Evolutionary conservation across 345 rosid species (phyloP), one percentile per base, ranked within the genome.

Genomic region (Rhodamnia argentea): DNA sequence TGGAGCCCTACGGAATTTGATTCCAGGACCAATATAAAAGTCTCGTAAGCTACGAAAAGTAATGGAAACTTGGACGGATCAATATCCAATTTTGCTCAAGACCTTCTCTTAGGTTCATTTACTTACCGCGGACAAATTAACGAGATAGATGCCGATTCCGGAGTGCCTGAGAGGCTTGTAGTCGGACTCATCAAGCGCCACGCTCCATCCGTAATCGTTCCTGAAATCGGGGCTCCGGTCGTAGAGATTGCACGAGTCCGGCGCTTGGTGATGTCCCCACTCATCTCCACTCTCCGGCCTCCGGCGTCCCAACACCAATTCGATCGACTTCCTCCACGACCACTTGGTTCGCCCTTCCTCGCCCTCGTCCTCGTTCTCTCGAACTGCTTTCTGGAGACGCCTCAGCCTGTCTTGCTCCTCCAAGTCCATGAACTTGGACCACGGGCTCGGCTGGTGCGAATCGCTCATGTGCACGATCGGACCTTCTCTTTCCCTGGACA

Each of bases 141-240:
- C 99, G 1, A 91, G 93, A 70, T 87, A 95, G 74, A 96, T 91
- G 8, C 98, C 93, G 5, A 94, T 92, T 81, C 95, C 99, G 0
- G 98, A 93, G 89, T 93, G 83, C 74, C 84, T 90, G 52, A 97
- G 96, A 84, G 98, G 97, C 26, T 82, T 54, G 50, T 93, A 94
- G 47, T 92, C 94, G 0, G 92, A 85, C 27, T 82, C 91, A 23
- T 95, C 96, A n/a, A 97, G 87, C 26, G 97, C 96, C 52, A 88
- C 87, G 87, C 96, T 97, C 93, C 95, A 96, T 47, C 99, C 99
- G 24, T 93, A 95, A 40, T 93, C 82, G 87, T 97, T 97, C 44
- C 51, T 53, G 91, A 94, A 95, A 88, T 95, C 95, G 0, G 89
- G 90, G 54, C 82, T 82, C 42, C 89, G 86, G 37, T 90, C 87